phyloP scores from a whole-genome alignment of 768 basidiomycete species.

The Kwoniella botswanensis region DNA sequence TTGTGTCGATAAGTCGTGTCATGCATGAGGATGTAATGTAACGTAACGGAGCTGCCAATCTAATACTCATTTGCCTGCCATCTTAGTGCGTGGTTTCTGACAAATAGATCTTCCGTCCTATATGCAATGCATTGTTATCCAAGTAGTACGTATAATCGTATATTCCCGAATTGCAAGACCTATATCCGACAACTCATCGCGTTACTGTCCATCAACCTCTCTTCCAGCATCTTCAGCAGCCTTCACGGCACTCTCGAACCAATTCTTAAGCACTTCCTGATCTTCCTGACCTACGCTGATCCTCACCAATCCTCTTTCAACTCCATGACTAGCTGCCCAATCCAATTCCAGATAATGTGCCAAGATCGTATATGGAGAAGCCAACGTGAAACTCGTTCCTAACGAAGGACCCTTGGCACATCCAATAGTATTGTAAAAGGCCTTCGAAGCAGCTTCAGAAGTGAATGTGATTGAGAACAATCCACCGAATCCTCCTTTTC shows the following conservation, averaged over 20 bases:
- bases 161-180: background rate
- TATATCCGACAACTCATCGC: background rate
- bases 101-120: background rate
- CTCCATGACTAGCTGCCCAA: slow-evolving; percentile 87
- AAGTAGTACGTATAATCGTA: too few species aligned
- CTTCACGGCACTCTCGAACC: slow-evolving; percentile 69
- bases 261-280: slow-evolving; percentile 63
- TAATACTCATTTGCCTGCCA: too few species aligned
- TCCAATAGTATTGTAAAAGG: slow-evolving; percentile 82
- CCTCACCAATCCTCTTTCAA: slow-evolving; percentile 80
- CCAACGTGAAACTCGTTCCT: slow-evolving; percentile 95
- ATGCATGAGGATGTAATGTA: too few species aligned
- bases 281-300: slow-evolving; percentile 93
- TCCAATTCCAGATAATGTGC: slow-evolving; percentile 88
- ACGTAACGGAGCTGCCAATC: too few species aligned
- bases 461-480: slow-evolving; percentile 87
- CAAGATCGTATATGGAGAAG: slow-evolving; percentile 89
- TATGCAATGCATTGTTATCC: slow-evolving; percentile 2
- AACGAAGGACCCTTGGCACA: slow-evolving; percentile 81
- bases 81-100: background rate
- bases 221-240: slow-evolving; percentile 68
- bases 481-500: slow-evolving; percentile 76
- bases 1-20: background rate
- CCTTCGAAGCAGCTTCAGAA: slow-evolving; percentile 67
- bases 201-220: background rate